phyloP scores from a whole-genome alignment of 2,329 filamentous ascomycete genomes.

The Didymella sp. region DNA sequence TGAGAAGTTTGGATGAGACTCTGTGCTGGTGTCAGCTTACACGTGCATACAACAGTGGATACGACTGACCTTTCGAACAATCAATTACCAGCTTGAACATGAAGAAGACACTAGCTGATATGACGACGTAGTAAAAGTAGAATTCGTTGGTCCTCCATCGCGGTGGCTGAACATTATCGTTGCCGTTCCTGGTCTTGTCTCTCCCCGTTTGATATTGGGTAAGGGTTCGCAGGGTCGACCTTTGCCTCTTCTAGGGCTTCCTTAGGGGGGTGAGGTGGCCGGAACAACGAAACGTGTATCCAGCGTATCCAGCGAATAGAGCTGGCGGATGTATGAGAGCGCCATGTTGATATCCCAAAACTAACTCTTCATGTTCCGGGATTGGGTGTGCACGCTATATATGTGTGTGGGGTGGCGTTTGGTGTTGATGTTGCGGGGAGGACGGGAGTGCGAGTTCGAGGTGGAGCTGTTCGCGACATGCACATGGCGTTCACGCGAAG shows the following conservation, averaged over 20 bases:
- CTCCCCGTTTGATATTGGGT: slow-evolving; percentile 35
- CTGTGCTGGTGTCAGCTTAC: slow-evolving; percentile 54
- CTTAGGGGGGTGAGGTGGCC: slow-evolving; percentile 68
- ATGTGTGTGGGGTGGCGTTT: slow-evolving; percentile 21
- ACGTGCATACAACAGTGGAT: background rate
- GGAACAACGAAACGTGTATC: slow-evolving; percentile 76
- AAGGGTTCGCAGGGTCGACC: slow-evolving; percentile 43
- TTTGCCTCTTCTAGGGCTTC: slow-evolving; percentile 46
- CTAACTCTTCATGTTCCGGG: slow-evolving; percentile 33
- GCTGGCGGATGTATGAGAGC: slow-evolving; percentile 57
- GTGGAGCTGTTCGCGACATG: slow-evolving; percentile 22
- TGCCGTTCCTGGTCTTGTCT: slow-evolving; percentile 27
- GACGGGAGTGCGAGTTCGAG: slow-evolving; percentile 21
- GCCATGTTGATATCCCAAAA: slow-evolving; percentile 38
- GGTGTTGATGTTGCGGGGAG: slow-evolving; percentile 16
- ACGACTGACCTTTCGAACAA: slow-evolving; percentile 75
- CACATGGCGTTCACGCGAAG: slow-evolving; percentile 11
- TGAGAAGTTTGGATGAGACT: slow-evolving; percentile 79
- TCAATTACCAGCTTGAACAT: slow-evolving; percentile 93
- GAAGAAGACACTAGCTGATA: slow-evolving; percentile 71
- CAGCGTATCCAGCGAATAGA: slow-evolving; percentile 71
- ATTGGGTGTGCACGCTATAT: background rate
- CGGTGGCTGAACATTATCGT: slow-evolving; percentile 64
- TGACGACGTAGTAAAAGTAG: slow-evolving; percentile 76
- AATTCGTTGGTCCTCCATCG: slow-evolving; percentile 91